Evolutionary conservation across 2,329 filamentous ascomycete species (phyloP).

Genomic region (Diaporthe amygdali): DNA sequence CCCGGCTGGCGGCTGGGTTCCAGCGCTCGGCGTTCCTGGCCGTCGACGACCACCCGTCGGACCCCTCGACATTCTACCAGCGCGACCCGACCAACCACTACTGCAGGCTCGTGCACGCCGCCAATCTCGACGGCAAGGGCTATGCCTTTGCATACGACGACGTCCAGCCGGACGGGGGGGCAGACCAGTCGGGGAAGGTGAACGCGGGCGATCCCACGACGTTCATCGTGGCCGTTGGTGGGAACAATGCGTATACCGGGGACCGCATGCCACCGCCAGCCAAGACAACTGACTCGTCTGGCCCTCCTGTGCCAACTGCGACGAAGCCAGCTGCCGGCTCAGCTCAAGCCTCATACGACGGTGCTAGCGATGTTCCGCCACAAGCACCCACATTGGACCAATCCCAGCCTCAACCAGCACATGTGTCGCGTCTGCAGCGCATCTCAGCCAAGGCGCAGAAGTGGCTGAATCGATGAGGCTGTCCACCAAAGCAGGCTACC

Average conservation of each 20-base stretch:
- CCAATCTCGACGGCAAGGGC: conserved; percentile 57
- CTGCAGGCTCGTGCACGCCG: conserved; percentile 59
- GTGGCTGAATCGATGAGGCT: conserved; percentile 4
- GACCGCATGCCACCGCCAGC: conserved; percentile 1
- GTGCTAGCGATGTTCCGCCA: not conserved
- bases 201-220: conserved; percentile 54
- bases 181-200: conserved; percentile 61
- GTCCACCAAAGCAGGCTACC: not conserved
- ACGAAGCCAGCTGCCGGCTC: not conserved
- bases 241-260: conserved; percentile 37
- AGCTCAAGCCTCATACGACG: not conserved
- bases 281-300: not conserved
- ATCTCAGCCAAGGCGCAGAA: conserved; percentile 24
- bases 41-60: conserved; percentile 46
- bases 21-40: conserved; percentile 59
- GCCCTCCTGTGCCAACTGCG: not conserved
- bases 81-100: conserved; percentile 61
- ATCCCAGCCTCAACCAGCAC: not conserved
- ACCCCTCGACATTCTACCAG: conserved; percentile 41
- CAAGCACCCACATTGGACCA: not conserved
- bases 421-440: conserved; percentile 10
- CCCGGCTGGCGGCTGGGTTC: conserved; percentile 50
- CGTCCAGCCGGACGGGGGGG: conserved; percentile 55
- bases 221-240: conserved; percentile 58
- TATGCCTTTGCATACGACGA: conserved; percentile 69